Evolutionary conservation across 345 rosid species (phyloP).

Genomic region (Linum trigynum): DNA sequence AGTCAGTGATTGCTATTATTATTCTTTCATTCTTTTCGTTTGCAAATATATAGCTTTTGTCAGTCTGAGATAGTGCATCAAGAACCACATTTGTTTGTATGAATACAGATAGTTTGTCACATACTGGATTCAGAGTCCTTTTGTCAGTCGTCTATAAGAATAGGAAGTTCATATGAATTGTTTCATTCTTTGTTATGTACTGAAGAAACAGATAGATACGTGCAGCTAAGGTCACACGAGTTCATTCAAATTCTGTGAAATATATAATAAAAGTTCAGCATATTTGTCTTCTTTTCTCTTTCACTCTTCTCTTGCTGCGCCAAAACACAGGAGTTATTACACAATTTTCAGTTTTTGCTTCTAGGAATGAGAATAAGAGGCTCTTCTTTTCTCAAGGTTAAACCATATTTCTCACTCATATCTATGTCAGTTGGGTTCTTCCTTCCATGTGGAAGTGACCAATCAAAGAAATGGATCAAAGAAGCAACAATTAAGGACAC

Average conservation of each 20-base stretch:
- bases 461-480: conserved; percentile 7
- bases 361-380: conserved; percentile 3
- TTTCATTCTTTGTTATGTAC: conserved; percentile 37
- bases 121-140: conserved; percentile 18
- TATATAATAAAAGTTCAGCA: not conserved
- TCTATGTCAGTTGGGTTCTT: not conserved
- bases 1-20: conserved; percentile 13
- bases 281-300: not conserved
- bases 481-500: conserved; percentile 1
- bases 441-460: conserved; percentile 8
- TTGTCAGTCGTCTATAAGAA: conserved; percentile 14
- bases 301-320: too few relatives aligned
- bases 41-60: conserved; percentile 32
- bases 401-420: not conserved
- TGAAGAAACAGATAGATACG: conserved; percentile 11
- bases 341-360: not conserved
- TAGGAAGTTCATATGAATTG: conserved; percentile 20
- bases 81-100: conserved; percentile 14
- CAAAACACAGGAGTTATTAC: not conserved
- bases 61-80: conserved; percentile 7
- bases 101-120: conserved; percentile 14
- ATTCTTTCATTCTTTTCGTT: conserved; percentile 54
- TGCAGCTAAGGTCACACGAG: not conserved
- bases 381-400: not conserved
- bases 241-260: not conserved